Conservation (phyloP, 352 stramenopile genomes). For the Pythium guiyangense region DNA sequence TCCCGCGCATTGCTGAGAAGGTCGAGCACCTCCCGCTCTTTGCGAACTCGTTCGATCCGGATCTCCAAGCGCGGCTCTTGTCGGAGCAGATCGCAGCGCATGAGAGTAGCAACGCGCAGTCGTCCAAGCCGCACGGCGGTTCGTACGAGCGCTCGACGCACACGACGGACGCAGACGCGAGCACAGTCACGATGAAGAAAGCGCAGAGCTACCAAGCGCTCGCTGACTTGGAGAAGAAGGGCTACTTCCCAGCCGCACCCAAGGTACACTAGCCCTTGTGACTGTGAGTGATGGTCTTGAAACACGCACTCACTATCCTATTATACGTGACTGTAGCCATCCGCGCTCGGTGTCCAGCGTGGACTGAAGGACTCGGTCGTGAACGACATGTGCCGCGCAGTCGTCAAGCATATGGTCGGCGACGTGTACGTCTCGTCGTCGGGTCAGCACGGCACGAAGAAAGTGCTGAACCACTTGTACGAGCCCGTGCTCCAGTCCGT, state of each 20-base stretch:
- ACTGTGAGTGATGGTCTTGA: background rate
- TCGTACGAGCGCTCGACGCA: slow-evolving; percentile 47
- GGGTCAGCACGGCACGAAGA: slow-evolving; percentile 56
- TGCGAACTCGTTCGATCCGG: slow-evolving; percentile 49
- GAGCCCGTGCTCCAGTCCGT: slow-evolving; percentile 82
- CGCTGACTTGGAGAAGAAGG: slow-evolving; percentile 82
- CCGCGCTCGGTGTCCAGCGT: slow-evolving; percentile 72
- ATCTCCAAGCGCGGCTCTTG: slow-evolving; percentile 47
- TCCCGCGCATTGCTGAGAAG: slow-evolving; percentile 70
- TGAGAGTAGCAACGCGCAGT: slow-evolving; percentile 17
- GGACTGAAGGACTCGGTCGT: slow-evolving; percentile 84
- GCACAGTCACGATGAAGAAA: slow-evolving; percentile 60
- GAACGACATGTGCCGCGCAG: slow-evolving; percentile 85
- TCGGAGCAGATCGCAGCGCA: slow-evolving; percentile 52
- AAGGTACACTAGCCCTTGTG: no score
- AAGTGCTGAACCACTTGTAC: slow-evolving; percentile 85
- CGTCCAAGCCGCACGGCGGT: slow-evolving; percentile 38
- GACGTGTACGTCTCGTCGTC: slow-evolving; percentile 80
- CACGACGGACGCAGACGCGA: slow-evolving; percentile 10
- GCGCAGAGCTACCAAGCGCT: slow-evolving; percentile 72
- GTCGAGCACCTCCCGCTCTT: slow-evolving; percentile 53
- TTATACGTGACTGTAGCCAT: slow-evolving; percentile 33
- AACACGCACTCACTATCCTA: background rate
- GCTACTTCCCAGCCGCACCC: slow-evolving; percentile 71
- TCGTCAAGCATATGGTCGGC: slow-evolving; percentile 88